Evolutionary conservation across 805 yeast species (phyloP).

Genomic region (Zygotorulaspora chibaensis): DNA sequence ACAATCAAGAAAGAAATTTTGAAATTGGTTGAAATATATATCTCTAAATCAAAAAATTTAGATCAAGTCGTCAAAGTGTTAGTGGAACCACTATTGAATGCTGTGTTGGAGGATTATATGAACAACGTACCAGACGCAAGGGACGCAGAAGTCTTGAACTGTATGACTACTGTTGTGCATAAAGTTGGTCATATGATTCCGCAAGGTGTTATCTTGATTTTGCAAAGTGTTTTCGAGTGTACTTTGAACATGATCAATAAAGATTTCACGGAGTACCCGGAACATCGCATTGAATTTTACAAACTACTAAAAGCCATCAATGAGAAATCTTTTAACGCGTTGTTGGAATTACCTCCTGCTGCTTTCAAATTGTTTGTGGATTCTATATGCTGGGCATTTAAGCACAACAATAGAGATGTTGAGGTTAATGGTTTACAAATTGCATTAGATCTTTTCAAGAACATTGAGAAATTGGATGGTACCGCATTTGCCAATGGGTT

Average conservation of each 20-base stretch:
- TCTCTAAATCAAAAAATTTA: constrained; percentile 78
- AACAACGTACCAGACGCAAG: constrained; percentile 91
- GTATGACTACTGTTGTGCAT: constrained; percentile 85
- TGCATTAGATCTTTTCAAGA: constrained; percentile 76
- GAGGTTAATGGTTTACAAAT: constrained; percentile 86
- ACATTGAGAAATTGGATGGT: constrained; percentile 73
- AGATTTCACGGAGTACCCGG: constrained; percentile 95
- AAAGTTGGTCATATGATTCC: constrained; percentile 87
- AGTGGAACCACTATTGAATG: constrained; percentile 74
- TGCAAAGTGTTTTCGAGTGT: constrained; percentile 89
- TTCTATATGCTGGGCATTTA: constrained; percentile 97
- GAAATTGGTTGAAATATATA: constrained; percentile 81
- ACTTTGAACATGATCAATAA: constrained; percentile 93
- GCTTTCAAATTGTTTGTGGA: constrained; percentile 88
- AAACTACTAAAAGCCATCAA: constrained; percentile 84
- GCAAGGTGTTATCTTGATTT: constrained; percentile 78
- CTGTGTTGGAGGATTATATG: constrained; percentile 86
- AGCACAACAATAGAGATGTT: constrained; percentile 95
- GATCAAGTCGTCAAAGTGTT: constrained; percentile 81
- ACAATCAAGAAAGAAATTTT: constrained; percentile 93
- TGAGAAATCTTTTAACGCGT: constrained; percentile 76
- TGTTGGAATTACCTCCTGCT: constrained; percentile 82
- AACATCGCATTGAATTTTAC: constrained; percentile 95
- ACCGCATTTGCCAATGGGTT: constrained; percentile 75
- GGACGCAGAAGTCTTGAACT: constrained; percentile 94